Conservation (phyloP, 2,329 filamentous ascomycete species). For the Botrytis medusae region DNA sequence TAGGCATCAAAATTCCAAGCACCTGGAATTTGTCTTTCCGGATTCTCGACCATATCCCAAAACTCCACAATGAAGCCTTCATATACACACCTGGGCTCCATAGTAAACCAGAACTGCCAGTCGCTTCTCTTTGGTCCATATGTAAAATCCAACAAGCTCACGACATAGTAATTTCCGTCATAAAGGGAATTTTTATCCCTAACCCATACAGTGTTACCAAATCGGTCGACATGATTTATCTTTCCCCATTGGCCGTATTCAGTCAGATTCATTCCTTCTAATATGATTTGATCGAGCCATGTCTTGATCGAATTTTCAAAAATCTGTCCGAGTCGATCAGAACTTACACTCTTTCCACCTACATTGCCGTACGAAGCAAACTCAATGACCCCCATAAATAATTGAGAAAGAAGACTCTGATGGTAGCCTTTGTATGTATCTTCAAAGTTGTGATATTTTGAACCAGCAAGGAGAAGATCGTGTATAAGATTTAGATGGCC, state of each 20-base stretch:
- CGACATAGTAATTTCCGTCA: no score
- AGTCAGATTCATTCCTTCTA: not conserved
- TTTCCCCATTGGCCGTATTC: not conserved
- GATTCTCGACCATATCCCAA: not conserved
- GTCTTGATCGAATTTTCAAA: not conserved
- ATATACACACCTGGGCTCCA: fast-evolving
- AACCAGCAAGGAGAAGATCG: not conserved
- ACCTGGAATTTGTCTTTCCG: not conserved
- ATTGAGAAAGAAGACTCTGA: fast-evolving
- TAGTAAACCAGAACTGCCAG: not conserved
- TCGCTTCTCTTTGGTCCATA: not conserved
- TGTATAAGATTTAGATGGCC: not conserved
- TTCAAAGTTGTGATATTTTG: not conserved
- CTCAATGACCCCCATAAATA: fast-evolving
- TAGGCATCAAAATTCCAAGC: not conserved
- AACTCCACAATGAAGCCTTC: fast-evolving
- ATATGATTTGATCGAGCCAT: not conserved
- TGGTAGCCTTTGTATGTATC: not conserved
- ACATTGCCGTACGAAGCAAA: fast-evolving
- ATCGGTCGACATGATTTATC: not conserved
- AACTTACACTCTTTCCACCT: fast-evolving
- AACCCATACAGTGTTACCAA: no score
- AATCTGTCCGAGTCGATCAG: fast-evolving
- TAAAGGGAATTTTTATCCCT: no score
- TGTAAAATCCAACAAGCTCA: not conserved